Evolutionary conservation across 345 rosid species (phyloP).

Genomic region (Murraya koenigii): DNA sequence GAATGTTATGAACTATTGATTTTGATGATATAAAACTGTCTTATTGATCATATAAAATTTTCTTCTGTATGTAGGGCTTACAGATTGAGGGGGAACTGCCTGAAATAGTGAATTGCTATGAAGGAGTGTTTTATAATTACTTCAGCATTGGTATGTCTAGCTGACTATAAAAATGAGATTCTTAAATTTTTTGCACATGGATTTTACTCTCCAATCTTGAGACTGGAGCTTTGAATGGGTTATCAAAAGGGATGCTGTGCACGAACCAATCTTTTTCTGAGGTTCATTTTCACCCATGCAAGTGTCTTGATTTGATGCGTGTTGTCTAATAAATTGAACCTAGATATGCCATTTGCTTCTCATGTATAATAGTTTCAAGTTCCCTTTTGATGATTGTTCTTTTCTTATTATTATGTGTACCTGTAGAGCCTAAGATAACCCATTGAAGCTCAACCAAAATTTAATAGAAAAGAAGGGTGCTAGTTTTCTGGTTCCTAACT

Average conservation of each 20-base stretch:
- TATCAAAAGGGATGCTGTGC: background rate
- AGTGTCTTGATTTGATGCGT: background rate
- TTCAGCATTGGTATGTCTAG: constrained; percentile 74
- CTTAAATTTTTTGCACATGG: background rate
- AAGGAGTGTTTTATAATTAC: constrained; percentile 92
- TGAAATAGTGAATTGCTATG: constrained; percentile 51
- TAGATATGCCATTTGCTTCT: background rate
- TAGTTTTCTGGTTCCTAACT: background rate
- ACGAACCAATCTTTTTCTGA: background rate
- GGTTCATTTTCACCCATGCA: background rate
- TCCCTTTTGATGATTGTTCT: background rate
- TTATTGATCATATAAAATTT: constrained; percentile 10
- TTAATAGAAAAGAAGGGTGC: background rate
- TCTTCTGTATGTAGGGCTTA: constrained; percentile 48
- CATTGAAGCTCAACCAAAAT: background rate
- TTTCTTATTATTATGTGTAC: background rate
- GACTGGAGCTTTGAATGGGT: background rate
- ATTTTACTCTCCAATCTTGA: background rate
- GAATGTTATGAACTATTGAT: background rate
- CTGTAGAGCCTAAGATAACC: background rate
- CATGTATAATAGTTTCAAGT: background rate
- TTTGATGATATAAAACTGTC: constrained; percentile 8
- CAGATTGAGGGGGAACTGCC: constrained; percentile 60
- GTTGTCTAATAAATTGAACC: background rate
- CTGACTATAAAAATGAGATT: background rate